A percentile compares a stretch with the other conserved stretches of the same genome.
Conservation (phyloP, 495 filamentous ascomycete genomes). For the Parmelia sp. region DNA sequence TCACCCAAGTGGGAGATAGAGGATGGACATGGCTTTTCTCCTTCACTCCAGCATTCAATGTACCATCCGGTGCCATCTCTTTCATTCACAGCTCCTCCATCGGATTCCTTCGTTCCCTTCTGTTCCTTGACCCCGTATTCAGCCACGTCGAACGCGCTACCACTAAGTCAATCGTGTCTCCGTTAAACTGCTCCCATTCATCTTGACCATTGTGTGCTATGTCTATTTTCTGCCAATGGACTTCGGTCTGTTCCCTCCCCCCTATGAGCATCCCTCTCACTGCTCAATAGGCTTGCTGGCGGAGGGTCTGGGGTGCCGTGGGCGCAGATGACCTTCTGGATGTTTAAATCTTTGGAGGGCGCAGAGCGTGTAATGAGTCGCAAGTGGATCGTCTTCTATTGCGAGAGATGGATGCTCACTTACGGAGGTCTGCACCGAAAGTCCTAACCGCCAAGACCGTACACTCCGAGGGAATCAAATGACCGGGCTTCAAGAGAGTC, state of each 20-base stretch:
- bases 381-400: constrained; percentile 10
- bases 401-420: too few relatives aligned
- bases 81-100: constrained; percentile 29
- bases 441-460: too few relatives aligned
- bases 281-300: constrained; percentile 51
- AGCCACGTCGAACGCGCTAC: constrained; percentile 45
- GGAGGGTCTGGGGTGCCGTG: constrained; percentile 43
- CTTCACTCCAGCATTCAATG: constrained; percentile 48
- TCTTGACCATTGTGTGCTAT: constrained; percentile 41
- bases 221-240: constrained; percentile 43
- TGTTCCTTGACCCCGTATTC: constrained; percentile 39
- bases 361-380: constrained; percentile 40
- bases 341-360: constrained; percentile 43
- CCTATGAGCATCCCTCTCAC: constrained; percentile 47
- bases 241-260: constrained; percentile 47
- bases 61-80: constrained; percentile 41
- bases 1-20: constrained; percentile 11
- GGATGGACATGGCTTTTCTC: constrained; percentile 35
- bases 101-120: constrained; percentile 35
- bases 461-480: too few relatives aligned
- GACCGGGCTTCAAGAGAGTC: too few relatives aligned
- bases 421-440: too few relatives aligned
- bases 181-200: constrained; percentile 42
- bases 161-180: constrained; percentile 43
- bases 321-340: constrained; percentile 47